These are phyloP conservation scores for Linum tenue DNA, from an alignment of 345 rosid species.

Conservation along the genomic window DNA sequence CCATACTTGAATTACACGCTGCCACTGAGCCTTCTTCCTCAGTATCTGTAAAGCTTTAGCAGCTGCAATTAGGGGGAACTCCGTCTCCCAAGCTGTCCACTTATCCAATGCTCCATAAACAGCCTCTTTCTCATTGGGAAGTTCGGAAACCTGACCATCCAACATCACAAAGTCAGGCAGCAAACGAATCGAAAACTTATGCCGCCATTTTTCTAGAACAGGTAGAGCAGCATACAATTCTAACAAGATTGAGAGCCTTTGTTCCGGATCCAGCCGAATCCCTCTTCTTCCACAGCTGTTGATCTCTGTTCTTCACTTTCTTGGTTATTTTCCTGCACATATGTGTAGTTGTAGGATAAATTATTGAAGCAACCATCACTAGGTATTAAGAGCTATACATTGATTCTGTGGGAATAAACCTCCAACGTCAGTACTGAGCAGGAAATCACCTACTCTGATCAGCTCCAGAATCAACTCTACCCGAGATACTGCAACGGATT, in stretches of 20 bases:
- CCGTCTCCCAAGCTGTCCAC: conserved; percentile 85
- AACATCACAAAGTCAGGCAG: not conserved
- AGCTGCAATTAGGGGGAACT: conserved; percentile 70
- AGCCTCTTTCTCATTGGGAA: conserved; percentile 70
- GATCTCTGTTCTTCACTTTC: conserved; percentile 45
- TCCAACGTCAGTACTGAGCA: not conserved
- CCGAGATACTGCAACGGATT: not conserved
- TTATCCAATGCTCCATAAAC: conserved; percentile 77
- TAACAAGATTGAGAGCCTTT: conserved; percentile 61
- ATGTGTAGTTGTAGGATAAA: conserved; percentile 10
- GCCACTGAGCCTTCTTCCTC: conserved; percentile 62
- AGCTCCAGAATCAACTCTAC: conserved; percentile 20
- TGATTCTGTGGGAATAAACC: not conserved
- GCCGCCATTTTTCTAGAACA: not conserved
- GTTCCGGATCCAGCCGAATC: conserved; percentile 73
- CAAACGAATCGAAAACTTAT: not conserved
- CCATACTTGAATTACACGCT: conserved; percentile 71
- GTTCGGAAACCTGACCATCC: conserved; percentile 51
- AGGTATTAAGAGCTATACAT: not conserved
- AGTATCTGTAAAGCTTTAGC: conserved; percentile 63
- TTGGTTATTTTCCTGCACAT: conserved; percentile 32
- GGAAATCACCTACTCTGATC: conserved; percentile 31
- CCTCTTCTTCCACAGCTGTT: conserved; percentile 70
- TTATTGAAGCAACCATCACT: not conserved
- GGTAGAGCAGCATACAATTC: conserved; percentile 39